Conservation (phyloP, 2,329 filamentous ascomycete species). For the Epichloe gansuensis region DNA sequence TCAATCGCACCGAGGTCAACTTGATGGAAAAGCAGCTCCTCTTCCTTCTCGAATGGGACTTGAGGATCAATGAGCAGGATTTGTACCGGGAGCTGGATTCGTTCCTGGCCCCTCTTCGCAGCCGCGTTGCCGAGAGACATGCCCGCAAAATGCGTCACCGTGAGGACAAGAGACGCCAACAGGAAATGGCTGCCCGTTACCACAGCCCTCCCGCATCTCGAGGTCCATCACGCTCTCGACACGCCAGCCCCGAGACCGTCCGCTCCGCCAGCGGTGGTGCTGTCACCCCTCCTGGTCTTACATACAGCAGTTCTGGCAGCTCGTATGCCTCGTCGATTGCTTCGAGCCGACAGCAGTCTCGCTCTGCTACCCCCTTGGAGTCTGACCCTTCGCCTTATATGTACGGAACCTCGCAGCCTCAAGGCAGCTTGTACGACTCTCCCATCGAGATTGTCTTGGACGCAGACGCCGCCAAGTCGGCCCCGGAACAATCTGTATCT, state of each 20-base stretch:
- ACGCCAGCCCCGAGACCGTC: conserved; percentile 27
- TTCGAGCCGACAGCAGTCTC: conserved; percentile 35
- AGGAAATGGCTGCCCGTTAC: conserved; percentile 26
- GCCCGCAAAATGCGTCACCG: conserved; percentile 36
- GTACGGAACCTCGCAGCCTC: conserved; percentile 16
- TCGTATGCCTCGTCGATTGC: conserved; percentile 36
- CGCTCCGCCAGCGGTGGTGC: conserved; percentile 26
- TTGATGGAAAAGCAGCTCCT: conserved; percentile 99
- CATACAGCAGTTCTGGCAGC: conserved; percentile 35
- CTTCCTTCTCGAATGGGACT: conserved; percentile 87
- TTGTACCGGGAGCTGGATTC: conserved; percentile 76
- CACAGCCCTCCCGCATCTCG: conserved; percentile 35
- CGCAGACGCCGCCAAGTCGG: conserved; percentile 25
- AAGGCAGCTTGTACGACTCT: conserved; percentile 35
- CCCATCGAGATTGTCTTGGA: conserved; percentile 33
- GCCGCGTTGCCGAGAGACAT: conserved; percentile 39
- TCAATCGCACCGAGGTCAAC: conserved; percentile 92
- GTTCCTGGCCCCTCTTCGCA: conserved; percentile 77
- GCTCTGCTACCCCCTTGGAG: conserved; percentile 39
- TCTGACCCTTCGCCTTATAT: conserved; percentile 32
- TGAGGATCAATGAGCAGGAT: conserved; percentile 72
- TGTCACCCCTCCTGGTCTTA: conserved; percentile 34
- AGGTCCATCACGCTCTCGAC: conserved; percentile 28
- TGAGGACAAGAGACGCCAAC: conserved; percentile 30
- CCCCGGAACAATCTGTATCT: conserved; percentile 11